A percentile compares a stretch with the other conserved stretches of the same genome.
Conservation (phyloP, 306 rosid genomes). For the Vicia villosa region DNA sequence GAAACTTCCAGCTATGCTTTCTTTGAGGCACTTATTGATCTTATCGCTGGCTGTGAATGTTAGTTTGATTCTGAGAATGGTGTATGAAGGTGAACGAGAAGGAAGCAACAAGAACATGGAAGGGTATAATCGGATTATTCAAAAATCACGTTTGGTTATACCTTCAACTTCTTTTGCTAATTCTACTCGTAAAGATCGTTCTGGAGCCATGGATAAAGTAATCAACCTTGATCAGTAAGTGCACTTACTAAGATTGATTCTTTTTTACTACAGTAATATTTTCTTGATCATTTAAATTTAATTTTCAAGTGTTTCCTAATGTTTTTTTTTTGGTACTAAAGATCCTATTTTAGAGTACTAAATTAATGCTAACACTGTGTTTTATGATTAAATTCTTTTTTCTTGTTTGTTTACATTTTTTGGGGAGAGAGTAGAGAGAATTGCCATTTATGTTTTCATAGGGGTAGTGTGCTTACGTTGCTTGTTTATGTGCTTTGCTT, state of each 20-base stretch:
- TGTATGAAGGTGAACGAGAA: constrained; percentile 38
- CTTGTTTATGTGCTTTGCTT: constrained; percentile 29
- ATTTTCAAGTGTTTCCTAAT: too few species aligned
- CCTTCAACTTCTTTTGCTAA: constrained; percentile 21
- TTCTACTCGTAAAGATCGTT: constrained; percentile 33
- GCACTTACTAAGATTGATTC: neutral
- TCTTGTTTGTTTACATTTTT: neutral
- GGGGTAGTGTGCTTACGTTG: constrained; percentile 32
- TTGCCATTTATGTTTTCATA: neutral
- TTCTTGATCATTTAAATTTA: neutral
- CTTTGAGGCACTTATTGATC: constrained; percentile 56
- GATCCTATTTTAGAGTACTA: neutral
- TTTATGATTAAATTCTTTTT: neutral
- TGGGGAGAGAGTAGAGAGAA: neutral
- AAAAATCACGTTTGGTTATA: constrained; percentile 40
- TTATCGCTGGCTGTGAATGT: constrained; percentile 73
- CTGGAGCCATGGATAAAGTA: constrained; percentile 44
- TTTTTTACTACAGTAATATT: constrained; percentile 1
- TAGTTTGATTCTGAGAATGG: constrained; percentile 51
- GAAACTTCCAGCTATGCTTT: constrained; percentile 33
- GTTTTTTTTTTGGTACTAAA: neutral
- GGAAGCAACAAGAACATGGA: neutral
- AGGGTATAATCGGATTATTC: constrained; percentile 14
- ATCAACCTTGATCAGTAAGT: constrained; percentile 86
- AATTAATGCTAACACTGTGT: neutral